Percentiles rank a stretch among this genome's conserved stretches.
phyloP scores from a whole-genome alignment of 441 rosid species.

The Adansonia madagascariensis region DNA sequence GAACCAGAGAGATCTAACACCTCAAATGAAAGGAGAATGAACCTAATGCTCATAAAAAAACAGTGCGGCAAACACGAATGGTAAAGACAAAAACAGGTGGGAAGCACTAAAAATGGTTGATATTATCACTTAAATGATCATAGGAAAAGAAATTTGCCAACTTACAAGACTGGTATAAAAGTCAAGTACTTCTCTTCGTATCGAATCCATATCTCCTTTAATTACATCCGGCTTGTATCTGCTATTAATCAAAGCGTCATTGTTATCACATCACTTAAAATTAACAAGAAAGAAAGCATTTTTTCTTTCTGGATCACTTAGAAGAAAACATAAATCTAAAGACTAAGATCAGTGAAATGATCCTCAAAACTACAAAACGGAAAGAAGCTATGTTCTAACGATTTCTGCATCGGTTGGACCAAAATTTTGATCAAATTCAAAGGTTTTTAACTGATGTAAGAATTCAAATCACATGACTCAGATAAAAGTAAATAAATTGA shows the following conservation, averaged over 20 bases:
- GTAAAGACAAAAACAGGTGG: neutral
- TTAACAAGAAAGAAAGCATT: neutral
- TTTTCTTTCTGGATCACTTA: neutral
- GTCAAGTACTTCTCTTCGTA: conserved; percentile 59
- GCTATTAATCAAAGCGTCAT: conserved; percentile 25
- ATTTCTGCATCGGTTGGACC: neutral
- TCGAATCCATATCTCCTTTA: conserved; percentile 95
- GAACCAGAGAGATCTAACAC: neutral
- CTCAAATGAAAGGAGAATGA: conserved; percentile 4
- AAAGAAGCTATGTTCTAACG: neutral
- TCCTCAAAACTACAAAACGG: neutral
- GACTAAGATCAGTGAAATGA: neutral
- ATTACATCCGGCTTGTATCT: conserved; percentile 87
- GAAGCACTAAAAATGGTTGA: neutral
- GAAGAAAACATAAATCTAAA: neutral
- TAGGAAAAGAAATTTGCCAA: neutral
- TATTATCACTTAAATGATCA: neutral
- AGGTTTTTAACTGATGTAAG: neutral
- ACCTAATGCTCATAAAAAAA: neutral
- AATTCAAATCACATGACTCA: neutral
- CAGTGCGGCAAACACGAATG: neutral
- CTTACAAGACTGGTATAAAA: conserved; percentile 67
- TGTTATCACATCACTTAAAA: conserved; percentile 6
- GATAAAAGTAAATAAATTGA: neutral
- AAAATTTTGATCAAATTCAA: neutral